Percentiles rank a stretch among this genome's conserved stretches.
Conservation (phyloP, 768 basidiomycete species). For the Macrolepiota dolichaula region DNA sequence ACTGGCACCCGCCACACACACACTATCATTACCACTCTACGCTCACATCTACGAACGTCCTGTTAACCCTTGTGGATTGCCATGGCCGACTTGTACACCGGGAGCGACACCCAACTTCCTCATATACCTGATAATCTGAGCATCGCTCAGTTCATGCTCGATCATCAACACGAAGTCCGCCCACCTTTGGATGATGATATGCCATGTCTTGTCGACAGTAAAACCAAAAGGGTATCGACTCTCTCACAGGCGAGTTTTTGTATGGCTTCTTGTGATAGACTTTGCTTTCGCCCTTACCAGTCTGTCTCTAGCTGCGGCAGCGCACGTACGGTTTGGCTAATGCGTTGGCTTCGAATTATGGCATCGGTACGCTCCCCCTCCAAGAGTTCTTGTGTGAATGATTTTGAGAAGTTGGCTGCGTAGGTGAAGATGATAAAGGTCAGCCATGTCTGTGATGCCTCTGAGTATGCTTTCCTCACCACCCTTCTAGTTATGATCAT, state of each 20-base stretch:
- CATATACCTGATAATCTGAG: conserved; percentile 54
- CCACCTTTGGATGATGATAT: conserved; percentile 29
- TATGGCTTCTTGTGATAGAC: not conserved
- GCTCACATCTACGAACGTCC: conserved; percentile 3
- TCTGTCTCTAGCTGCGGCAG: conserved; percentile 4
- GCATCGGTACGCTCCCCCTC: conserved; percentile 19
- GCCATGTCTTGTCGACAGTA: conserved; percentile 51
- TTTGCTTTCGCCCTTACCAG: not conserved
- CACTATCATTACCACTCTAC: conserved; percentile 3
- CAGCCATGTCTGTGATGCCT: not conserved
- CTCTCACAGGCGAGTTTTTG: conserved; percentile 1
- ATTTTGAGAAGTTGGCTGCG: not conserved
- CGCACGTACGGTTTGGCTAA: conserved; percentile 35
- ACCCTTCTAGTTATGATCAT: conserved; percentile 42
- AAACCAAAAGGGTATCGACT: conserved; percentile 35
- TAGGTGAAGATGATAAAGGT: conserved; percentile 19
- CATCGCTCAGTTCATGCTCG: conserved; percentile 55
- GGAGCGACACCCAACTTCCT: conserved; percentile 25
- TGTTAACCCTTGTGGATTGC: not conserved
- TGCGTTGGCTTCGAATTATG: conserved; percentile 26
- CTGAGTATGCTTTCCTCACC: not conserved
- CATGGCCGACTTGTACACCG: conserved; percentile 26
- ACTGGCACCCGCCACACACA: conserved; percentile 2
- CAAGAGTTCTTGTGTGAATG: not conserved
- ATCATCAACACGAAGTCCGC: conserved; percentile 41